A percentile compares a stretch with the other conserved stretches of the same genome.
phyloP scores from a whole-genome alignment of 345 rosid species.

The Lenwebbia sp. region DNA sequence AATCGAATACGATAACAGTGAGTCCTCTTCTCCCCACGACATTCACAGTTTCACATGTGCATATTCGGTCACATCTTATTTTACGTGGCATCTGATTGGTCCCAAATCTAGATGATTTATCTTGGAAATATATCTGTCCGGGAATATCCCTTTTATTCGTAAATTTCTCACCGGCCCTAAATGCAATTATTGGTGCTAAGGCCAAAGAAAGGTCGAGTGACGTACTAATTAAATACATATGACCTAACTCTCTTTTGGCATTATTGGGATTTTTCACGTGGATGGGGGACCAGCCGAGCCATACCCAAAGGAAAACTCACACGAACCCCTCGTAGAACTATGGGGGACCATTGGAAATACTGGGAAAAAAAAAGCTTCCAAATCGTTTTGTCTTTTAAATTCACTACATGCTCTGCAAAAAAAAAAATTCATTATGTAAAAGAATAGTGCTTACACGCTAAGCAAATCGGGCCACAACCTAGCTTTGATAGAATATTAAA shows the following conservation, averaged over 20 bases:
- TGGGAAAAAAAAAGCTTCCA: not conserved
- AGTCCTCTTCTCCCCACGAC: not conserved
- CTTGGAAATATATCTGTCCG: not conserved
- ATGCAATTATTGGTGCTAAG: not conserved
- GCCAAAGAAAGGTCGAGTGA: not conserved
- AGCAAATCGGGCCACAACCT: fast-evolving
- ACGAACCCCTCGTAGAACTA: not conserved
- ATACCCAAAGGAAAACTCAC: not conserved
- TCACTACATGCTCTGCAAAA: not conserved
- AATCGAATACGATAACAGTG: not conserved
- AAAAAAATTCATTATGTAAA: not conserved
- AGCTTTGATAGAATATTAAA: fast-evolving
- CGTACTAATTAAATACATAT: not conserved
- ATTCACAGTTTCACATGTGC: not conserved
- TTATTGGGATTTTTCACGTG: not conserved
- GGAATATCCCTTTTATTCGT: not conserved
- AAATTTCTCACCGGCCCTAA: not conserved
- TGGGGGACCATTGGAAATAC: not conserved
- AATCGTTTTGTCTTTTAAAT: not conserved
- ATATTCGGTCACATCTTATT: not conserved
- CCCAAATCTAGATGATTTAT: too few relatives aligned
- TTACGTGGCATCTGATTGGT: not conserved
- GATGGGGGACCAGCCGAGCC: not conserved
- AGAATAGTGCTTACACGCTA: not conserved
- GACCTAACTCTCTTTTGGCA: not conserved